Evolutionary conservation across 345 rosid species (phyloP).

Genomic region (Eutrema heterophyllum): DNA sequence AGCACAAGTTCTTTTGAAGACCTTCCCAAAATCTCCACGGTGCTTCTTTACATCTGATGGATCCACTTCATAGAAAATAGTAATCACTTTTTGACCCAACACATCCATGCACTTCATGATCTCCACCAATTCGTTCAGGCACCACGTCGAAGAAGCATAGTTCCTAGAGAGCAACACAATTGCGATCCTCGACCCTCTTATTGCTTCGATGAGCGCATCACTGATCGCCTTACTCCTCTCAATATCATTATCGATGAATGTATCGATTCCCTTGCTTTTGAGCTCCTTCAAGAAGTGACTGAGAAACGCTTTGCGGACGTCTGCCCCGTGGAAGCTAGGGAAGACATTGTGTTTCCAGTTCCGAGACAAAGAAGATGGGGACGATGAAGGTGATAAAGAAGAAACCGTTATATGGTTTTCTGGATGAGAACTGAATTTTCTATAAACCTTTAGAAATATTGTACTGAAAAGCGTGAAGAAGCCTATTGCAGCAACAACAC

Average conservation of each 20-base stretch:
- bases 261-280: not conserved
- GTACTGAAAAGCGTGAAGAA: not conserved
- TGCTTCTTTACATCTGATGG: not conserved
- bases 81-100: not conserved
- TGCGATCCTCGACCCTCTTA: not conserved
- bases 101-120: not conserved
- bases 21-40: not conserved
- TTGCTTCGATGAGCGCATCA: not conserved
- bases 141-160: not conserved
- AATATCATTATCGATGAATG: not conserved
- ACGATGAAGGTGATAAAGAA: not conserved
- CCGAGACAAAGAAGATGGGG: too few relatives aligned
- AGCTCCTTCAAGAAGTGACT: not conserved
- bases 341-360: not conserved
- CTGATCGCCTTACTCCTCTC: not conserved
- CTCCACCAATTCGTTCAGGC: not conserved
- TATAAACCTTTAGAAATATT: not conserved
- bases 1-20: not conserved
- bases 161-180: not conserved
- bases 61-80: too few relatives aligned
- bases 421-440: not conserved
- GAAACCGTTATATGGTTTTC: not conserved
- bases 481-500: not conserved
- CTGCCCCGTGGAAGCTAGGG: not conserved
- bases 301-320: not conserved